Evolutionary conservation across 148 eudicot species (phyloP).

Genomic region (Polygonum maritimum): DNA sequence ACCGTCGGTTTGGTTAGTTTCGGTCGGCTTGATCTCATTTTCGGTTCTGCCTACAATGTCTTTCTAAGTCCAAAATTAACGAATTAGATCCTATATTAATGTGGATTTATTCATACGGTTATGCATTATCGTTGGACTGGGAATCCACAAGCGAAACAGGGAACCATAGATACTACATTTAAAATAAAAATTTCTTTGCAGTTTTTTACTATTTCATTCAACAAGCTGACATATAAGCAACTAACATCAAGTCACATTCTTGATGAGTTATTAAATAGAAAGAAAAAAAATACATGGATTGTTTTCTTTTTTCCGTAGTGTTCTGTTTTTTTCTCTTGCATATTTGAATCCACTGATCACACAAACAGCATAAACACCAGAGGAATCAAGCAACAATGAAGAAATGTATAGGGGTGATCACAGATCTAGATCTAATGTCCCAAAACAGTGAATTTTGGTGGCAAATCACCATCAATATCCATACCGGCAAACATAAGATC

Average conservation of each 20-base stretch:
- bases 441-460: not conserved
- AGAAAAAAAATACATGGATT: too few relatives aligned
- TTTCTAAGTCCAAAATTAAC: too few relatives aligned
- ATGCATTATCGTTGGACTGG: too few relatives aligned
- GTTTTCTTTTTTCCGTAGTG: too few relatives aligned
- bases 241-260: too few relatives aligned
- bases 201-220: not conserved
- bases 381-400: not conserved
- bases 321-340: not conserved
- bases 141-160: too few relatives aligned
- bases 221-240: not conserved
- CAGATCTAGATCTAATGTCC: conserved; percentile 2
- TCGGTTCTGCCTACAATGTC: too few relatives aligned
- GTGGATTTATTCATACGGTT: too few relatives aligned
- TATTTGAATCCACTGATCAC: not conserved
- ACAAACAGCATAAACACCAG: not conserved
- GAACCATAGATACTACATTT: not conserved
- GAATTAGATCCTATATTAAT: too few relatives aligned
- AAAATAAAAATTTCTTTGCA: not conserved
- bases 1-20: too few relatives aligned
- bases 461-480: not conserved
- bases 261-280: too few relatives aligned
- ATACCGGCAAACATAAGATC: not conserved
- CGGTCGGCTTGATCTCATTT: too few relatives aligned
- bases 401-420: not conserved